phyloP scores from a whole-genome alignment of 208 protist genomes.

The Entamoeba histolytica region DNA sequence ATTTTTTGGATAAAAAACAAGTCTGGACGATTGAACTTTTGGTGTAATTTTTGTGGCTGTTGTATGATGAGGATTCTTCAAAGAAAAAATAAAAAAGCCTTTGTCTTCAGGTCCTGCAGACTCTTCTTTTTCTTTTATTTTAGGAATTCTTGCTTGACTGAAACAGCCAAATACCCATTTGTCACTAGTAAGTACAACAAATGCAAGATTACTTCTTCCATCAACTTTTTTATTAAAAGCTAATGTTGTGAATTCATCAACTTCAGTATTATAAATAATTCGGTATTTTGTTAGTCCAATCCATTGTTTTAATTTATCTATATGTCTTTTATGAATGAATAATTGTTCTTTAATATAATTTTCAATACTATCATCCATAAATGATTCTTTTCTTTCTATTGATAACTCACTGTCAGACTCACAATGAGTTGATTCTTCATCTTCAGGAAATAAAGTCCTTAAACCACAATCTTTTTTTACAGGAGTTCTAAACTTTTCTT shows the following conservation, averaged over 20 bases:
- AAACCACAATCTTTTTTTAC: neutral
- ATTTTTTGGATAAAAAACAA: neutral
- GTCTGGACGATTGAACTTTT: neutral
- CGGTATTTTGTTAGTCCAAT: neutral
- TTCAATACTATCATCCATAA: neutral
- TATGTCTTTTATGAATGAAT: neutral
- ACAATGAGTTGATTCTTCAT: neutral
- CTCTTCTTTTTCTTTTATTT: neutral
- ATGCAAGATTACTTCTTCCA: neutral
- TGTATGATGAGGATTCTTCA: neutral
- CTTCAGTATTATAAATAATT: neutral
- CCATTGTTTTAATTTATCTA: neutral
- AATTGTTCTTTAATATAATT: neutral
- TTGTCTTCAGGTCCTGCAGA: neutral
- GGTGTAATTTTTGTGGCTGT: neutral
- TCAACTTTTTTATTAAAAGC: neutral
- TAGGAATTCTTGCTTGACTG: neutral
- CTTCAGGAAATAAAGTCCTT: neutral
- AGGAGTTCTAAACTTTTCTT: too few relatives aligned
- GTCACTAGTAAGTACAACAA: neutral
- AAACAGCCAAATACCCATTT: neutral
- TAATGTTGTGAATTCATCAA: neutral
- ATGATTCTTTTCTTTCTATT: neutral
- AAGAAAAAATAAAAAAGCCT: neutral
- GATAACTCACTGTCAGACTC: neutral